Evolutionary conservation across 2,329 filamentous ascomycete species (phyloP), one percentile per base, ranked within the genome.

Genomic region (Lomentospora prolificans): DNA sequence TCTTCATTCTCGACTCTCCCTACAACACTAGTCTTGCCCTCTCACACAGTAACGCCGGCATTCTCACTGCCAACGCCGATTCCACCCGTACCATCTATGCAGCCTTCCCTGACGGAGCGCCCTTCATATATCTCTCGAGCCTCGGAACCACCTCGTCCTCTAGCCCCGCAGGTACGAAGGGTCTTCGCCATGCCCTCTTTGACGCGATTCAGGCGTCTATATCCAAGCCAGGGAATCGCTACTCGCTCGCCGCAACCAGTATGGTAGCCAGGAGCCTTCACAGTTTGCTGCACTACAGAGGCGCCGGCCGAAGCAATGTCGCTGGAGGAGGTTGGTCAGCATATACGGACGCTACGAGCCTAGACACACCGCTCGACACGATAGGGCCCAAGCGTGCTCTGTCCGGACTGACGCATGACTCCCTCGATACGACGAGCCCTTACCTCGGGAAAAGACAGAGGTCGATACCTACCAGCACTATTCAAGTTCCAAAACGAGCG

Each of bases 151-250:
- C 69, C 0, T 72, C 73, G 1, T 62, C 73, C 0, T 68, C 72
- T 9, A 66, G 70, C 3, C 63, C 69, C 0, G 70, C 72, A 9
- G 85, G 88, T 58, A 74, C 77, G 3, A 80, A 80, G 52, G 86
- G 82, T 61, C 71, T 94, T 25, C 81, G 85, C 55, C 82, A 80
- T 39, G 74, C 94, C 3, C 81, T 95, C 3, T 75, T 90, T 28
- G 85, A 90, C 59, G 87, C 88, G 1, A 84, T 96, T 6, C 89
- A 90, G 0, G 90, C 89, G 63, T 90, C 90, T 0, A 76, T 95
- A 10, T 94, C 89, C 0, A 78, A 84, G 12, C 87, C 88, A 0
- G 80, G 86, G 28, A 79, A 86, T 59, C 78, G 90, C 28, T 92
- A 88, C 61, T 78, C 82, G 0, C 72, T 96, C 1, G 79, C 82